Conservation (phyloP, 805 yeast species). For the Metschnikowia corniflorae region DNA sequence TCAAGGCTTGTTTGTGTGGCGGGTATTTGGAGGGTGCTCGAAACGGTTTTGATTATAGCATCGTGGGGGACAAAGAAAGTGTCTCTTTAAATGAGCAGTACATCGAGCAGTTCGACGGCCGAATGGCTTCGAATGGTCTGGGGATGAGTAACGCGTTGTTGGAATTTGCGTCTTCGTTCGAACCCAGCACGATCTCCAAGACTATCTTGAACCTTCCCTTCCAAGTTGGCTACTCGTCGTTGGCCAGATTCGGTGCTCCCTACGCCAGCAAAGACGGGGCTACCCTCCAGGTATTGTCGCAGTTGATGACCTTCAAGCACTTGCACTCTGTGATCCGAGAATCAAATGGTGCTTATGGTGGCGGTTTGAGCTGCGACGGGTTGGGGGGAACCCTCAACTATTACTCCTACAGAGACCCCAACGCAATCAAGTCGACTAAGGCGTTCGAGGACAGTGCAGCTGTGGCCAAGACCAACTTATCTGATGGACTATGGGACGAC, state of each 20-base stretch:
- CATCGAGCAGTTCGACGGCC: conserved; percentile 28
- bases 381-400: conserved; percentile 74
- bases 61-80: conserved; percentile 55
- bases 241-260: conserved; percentile 61
- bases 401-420: conserved; percentile 94
- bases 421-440: conserved; percentile 64
- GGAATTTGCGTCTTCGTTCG: conserved; percentile 17
- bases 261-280: conserved; percentile 78
- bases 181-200: conserved; percentile 18
- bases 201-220: conserved; percentile 71
- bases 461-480: conserved; percentile 38
- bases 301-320: conserved; percentile 73
- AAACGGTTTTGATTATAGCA: conserved; percentile 44
- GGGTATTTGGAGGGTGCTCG: conserved; percentile 19
- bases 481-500: conserved; percentile 48
- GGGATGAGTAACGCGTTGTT: conserved; percentile 16
- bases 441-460: conserved; percentile 47
- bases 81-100: conserved; percentile 34
- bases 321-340: conserved; percentile 89
- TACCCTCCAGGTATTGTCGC: conserved; percentile 75
- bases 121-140: conserved; percentile 17
- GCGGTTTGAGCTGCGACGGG: conserved; percentile 83
- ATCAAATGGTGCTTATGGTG: conserved; percentile 97
- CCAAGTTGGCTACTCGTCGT: conserved; percentile 82
- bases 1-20: conserved; percentile 44